Percentiles rank a stretch among this genome's conserved stretches.
These are phyloP conservation scores for Colletotrichum lini DNA, from an alignment of 2,329 filamentous ascomycete species.

Conservation along the genomic window DNA sequence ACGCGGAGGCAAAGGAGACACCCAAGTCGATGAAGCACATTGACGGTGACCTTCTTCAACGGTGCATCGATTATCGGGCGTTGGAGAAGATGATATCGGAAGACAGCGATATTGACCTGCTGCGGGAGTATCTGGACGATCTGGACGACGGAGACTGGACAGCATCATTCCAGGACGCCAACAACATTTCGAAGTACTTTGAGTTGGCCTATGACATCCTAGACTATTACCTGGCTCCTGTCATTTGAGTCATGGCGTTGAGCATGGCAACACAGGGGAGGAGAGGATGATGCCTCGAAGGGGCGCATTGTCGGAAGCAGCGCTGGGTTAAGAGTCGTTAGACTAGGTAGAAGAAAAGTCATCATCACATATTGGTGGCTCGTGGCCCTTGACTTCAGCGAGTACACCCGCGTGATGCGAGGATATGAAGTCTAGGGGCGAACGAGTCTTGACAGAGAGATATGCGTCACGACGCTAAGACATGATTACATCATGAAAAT, in stretches of 20 bases:
- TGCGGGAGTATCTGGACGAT: slow-evolving; percentile 64
- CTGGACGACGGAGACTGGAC: slow-evolving; percentile 64
- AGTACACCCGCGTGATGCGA: neutral
- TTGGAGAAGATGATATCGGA: slow-evolving; percentile 60
- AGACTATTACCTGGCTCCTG: slow-evolving; percentile 66
- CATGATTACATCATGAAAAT: neutral
- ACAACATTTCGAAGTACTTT: slow-evolving; percentile 55
- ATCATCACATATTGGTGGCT: neutral
- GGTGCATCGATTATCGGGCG: slow-evolving; percentile 63
- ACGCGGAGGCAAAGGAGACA: slow-evolving; percentile 56
- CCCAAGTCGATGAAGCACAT: slow-evolving; percentile 71
- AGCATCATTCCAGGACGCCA: slow-evolving; percentile 47
- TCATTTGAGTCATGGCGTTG: slow-evolving; percentile 54
- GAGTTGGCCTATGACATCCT: slow-evolving; percentile 68
- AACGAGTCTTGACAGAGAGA: neutral
- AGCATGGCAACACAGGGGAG: neutral
- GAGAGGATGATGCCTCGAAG: too few species aligned
- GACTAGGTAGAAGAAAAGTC: slow-evolving; percentile 3
- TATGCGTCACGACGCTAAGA: neutral
- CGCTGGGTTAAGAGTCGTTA: neutral
- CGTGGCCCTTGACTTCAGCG: neutral
- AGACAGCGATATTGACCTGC: slow-evolving; percentile 53
- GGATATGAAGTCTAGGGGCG: neutral
- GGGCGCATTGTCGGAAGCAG: neutral
- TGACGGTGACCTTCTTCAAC: slow-evolving; percentile 75